Conservation (phyloP, 169 alveolate genomes). For the Plasmodium inui region DNA sequence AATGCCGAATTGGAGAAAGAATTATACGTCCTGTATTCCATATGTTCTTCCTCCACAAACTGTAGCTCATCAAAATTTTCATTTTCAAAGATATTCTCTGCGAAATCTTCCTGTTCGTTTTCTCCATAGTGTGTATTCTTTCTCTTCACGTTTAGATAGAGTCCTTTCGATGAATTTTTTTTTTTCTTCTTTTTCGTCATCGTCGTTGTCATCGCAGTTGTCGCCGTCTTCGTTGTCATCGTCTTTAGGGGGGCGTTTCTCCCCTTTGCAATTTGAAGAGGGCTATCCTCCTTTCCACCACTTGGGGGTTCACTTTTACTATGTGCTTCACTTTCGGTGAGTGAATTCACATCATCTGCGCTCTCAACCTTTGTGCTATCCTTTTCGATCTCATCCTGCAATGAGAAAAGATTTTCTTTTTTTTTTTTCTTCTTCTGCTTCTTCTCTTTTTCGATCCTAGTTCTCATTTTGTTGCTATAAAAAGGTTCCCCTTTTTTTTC, state of each 20-base stretch:
- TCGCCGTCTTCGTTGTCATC: not conserved
- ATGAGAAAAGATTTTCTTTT: not conserved
- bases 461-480: conserved; percentile 37
- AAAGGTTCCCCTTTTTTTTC: conserved; percentile 58
- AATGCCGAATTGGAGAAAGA: conserved; percentile 33
- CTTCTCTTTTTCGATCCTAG: conserved; percentile 20
- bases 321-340: conserved; percentile 8
- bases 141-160: conserved; percentile 26
- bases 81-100: conserved; percentile 66
- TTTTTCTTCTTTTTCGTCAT: not conserved
- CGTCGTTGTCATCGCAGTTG: not conserved
- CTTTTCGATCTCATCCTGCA: conserved; percentile 55
- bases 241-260: not conserved
- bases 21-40: conserved; percentile 59
- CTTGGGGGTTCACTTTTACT: not conserved
- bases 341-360: conserved; percentile 25
- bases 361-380: conserved; percentile 37
- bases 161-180: conserved; percentile 1
- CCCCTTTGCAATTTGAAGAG: conserved; percentile 2
- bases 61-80: conserved; percentile 61
- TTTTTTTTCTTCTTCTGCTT: conserved; percentile 40
- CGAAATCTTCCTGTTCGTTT: conserved; percentile 49
- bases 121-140: conserved; percentile 28
- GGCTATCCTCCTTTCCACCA: not conserved
- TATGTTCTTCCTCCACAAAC: conserved; percentile 57